Evolutionary conservation across 108 stramenopile genomes (phyloP), one percentile per base, ranked within the genome.

Genomic region (Aurantiochytrium sp.): DNA sequence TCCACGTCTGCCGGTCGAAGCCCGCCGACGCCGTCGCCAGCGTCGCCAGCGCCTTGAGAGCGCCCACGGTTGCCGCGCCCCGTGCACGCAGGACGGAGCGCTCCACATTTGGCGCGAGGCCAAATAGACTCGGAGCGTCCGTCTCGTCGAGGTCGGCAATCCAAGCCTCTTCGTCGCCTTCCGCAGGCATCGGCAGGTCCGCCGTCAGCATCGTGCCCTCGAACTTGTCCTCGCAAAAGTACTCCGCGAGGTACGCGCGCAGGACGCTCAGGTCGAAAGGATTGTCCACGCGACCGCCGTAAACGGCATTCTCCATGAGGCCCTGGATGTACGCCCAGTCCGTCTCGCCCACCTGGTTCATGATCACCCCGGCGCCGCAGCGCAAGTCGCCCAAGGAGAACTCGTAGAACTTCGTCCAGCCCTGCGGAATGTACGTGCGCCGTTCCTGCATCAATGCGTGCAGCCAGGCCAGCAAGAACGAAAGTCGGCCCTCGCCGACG

Each of bases 321-420:
- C 94, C 94, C 4, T 92, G 90, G 42, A 94, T 86, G 48, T 54
- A 85, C 12, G 50, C 55, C 92, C 93, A 93, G 73, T 93, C 93
- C 4, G 89, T 65, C 5, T 91, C 89, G 4, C 10, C 81, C 19
- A 8, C 24, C 55, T 36, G 27, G 10, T 68, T 15, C 30, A 45
- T 68, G 36, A 94, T 86, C 0, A 92, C 90, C 53, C 89, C 88
- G 2, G 87, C 89, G 1, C 92, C 94, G 3, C 92, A 93, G 31
- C 92, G 55, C n/a, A 94, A 55, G 69, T 94, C 94, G 3, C 92
- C 93, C 4, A 89, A 42, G 21, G 90, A 91, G 54, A 94, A 94
- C 69, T 94, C 94, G 85, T 94, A 94, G 21, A 87, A 85, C 48
- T 94, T 94, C 34, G 93, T 94, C 94, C 94, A 94, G 24, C 94